These are phyloP conservation scores for Claviceps monticola DNA, from an alignment of 2,329 filamentous ascomycete species.

Conservation along the genomic window DNA sequence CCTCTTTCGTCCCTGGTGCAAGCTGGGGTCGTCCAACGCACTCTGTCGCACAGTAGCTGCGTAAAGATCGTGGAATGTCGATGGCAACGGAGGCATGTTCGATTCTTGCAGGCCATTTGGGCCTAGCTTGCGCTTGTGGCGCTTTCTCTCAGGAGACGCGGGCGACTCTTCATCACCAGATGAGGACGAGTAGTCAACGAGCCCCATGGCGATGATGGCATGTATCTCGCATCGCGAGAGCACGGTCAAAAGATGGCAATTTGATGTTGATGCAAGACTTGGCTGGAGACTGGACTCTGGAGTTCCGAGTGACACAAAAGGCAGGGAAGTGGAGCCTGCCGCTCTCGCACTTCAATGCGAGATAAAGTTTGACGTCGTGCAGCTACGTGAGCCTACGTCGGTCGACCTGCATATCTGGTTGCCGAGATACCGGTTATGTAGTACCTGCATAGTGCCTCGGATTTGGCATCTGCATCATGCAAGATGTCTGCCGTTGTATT, in stretches of 20 bases:
- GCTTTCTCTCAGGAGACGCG: conserved; percentile 12
- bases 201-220: conserved; percentile 13
- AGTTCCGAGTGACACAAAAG: neutral
- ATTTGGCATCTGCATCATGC: no score
- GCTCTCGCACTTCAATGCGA: neutral
- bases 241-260: neutral
- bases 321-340: neutral
- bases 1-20: conserved; percentile 77
- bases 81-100: conserved; percentile 58
- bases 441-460: no score
- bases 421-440: neutral
- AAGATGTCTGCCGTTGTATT: no score
- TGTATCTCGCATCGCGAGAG: neutral
- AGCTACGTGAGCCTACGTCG: no score
- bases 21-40: conserved; percentile 63
- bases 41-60: conserved; percentile 66
- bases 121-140: conserved; percentile 2
- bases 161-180: conserved; percentile 13
- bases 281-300: neutral
- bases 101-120: conserved; percentile 5
- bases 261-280: no score
- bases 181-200: conserved; percentile 52
- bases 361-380: neutral
- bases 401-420: neutral
- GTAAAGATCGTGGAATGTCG: conserved; percentile 79